These are phyloP conservation scores for Talaromyces sp. DNA, from an alignment of 2,329 filamentous ascomycete species.

Conservation along the genomic window DNA sequence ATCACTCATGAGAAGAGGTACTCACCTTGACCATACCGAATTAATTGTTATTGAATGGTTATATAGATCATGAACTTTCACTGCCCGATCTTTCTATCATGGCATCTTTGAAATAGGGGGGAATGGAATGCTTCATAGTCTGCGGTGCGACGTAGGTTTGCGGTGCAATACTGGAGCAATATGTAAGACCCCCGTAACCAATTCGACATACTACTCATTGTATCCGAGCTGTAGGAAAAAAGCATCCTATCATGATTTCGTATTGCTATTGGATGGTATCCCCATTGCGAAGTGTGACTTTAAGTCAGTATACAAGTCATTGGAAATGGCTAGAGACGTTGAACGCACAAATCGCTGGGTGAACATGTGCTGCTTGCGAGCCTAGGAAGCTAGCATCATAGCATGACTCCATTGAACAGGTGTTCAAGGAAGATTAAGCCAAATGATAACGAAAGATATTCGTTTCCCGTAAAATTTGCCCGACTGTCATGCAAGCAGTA, in stretches of 20 bases:
- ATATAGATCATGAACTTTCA: not conserved
- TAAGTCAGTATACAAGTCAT: not conserved
- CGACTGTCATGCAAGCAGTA: not conserved
- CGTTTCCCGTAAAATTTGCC: not conserved
- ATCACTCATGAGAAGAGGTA: not conserved
- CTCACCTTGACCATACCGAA: not conserved
- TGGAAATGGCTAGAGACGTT: not conserved
- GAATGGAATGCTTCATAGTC: not conserved
- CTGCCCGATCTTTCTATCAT: not conserved
- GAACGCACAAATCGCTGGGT: not conserved
- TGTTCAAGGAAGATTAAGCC: not conserved
- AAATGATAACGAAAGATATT: not conserved
- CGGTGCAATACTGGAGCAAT: not conserved
- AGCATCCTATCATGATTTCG: not conserved
- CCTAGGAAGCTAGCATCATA: not conserved
- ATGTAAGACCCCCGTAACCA: not conserved
- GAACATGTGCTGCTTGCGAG: not conserved
- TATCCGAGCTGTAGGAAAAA: not conserved
- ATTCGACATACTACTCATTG: not conserved
- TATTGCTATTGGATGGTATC: not conserved
- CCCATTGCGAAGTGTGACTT: not conserved
- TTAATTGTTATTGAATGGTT: not conserved
- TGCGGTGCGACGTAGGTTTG: not conserved
- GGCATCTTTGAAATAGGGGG: not conserved
- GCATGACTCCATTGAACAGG: not conserved